Percentiles rank a stretch among this genome's conserved stretches.
Conservation (phyloP, 352 stramenopile species). For the Phytophthora nicotianae region DNA sequence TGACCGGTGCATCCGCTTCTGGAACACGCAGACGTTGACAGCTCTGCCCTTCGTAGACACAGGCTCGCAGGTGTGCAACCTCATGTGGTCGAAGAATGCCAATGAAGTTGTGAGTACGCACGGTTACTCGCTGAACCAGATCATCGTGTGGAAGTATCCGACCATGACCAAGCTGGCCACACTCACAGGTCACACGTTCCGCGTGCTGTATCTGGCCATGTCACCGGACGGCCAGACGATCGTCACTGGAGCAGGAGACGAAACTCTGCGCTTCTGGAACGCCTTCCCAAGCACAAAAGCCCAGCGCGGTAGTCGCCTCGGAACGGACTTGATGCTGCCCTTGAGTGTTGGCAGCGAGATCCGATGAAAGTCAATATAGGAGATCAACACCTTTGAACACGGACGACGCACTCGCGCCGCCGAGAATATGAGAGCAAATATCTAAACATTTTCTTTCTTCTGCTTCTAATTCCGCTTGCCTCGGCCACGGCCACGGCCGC, state of each 20-base stretch:
- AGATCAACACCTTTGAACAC: constrained; percentile 12
- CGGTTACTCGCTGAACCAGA: constrained; percentile 98
- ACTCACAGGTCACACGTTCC: constrained; percentile 95
- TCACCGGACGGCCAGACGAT: constrained; percentile 97
- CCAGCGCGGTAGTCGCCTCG: constrained; percentile 53
- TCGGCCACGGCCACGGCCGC: constrained; percentile 34
- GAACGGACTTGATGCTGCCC: constrained; percentile 61
- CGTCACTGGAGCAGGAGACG: constrained; percentile 97
- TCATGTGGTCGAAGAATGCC: constrained; percentile 97
- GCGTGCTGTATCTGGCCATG: constrained; percentile 97
- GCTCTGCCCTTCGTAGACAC: constrained; percentile 94
- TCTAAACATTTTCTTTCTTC: constrained; percentile 39
- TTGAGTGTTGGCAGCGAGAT: constrained; percentile 65
- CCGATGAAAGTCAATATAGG: constrained; percentile 40
- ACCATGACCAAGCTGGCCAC: constrained; percentile 97
- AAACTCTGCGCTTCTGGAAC: constrained; percentile 98
- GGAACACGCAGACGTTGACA: constrained; percentile 94
- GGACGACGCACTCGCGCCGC: constrained; percentile 6
- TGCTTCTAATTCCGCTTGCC: constrained; percentile 44
- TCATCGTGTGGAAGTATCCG: constrained; percentile 98
- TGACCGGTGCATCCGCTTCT: constrained; percentile 97
- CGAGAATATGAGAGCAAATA: constrained; percentile 29
- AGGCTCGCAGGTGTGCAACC: constrained; percentile 96
- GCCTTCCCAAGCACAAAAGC: constrained; percentile 91
- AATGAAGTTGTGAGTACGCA: constrained; percentile 99